Base-by-base conservation (phyloP, 345 rosid genomes). In the Lumnitzera racemosa region DNA sequence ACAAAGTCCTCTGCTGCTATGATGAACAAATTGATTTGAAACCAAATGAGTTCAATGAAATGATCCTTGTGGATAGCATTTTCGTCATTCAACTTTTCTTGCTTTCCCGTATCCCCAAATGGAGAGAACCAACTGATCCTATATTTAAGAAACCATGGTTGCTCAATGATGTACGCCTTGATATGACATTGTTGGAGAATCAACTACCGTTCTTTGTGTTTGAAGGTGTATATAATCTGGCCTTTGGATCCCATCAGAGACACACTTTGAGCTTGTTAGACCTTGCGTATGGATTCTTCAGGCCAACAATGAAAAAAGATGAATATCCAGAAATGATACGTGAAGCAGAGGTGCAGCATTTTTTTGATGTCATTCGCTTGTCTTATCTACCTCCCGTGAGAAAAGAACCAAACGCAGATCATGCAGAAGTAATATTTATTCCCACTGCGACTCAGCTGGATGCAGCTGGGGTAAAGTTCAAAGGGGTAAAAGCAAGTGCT, bases 181-280 rank as follows among this genome's bases (percentile, higher is more conserved):
- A 66, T 15, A 24, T 58, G 46, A 25, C 25, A 13, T 46, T 52
- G 47, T 31, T 66, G 5, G 63, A 66, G 47, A 58, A 66, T 52
- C 69, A 66, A 36, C 63, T 66, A 13, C 63, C 63, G 5, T 58
- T 57, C 43, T 58, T 66, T 58, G 57, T 66, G 24, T 8, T 66
- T 4, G 12, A 52, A 3, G 41, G 47, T 4, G 5, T 25, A 27
- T 66, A 16, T 31, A 2, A 12, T 13, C 46, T 12, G 46, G 56
- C 20, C 17, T 11, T 12, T 2, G 3, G 20, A 9, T 47, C 57
- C 43, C 0, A 9, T 36, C 43, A 3, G 43, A 36, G 7, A 36
- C 14, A 16, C 29, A 12, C 25, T 27, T 3, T 54, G 0, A n/a
- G 12, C 29, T 29, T 16, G 29, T 9, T 36, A 6, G 2, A 4